Base-by-base conservation (phyloP, 805 yeast genomes). In the Candida multigemmis region DNA sequence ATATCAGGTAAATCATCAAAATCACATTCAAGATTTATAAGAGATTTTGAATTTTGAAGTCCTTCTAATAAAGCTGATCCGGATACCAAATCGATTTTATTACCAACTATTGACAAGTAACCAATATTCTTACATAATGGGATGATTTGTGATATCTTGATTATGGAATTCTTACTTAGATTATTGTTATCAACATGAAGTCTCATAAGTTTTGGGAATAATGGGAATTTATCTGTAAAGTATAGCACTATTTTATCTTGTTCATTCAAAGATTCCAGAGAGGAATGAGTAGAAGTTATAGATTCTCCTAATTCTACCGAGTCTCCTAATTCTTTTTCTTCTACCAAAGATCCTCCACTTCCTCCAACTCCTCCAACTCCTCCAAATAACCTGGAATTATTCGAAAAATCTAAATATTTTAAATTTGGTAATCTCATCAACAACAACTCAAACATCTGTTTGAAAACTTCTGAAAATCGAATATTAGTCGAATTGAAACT, bases 371-470 rank as follows among this genome's bases (percentile, higher is more conserved):
- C 19, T 7, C 19, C 19, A 7, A 10, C 23, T 2, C 61, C 60
- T 0, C 86, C 86, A 50, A 85, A 81, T 6, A 86, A 50, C 23
- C 62, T 62, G 12, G 77, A 70, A 44, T 84, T 72, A 35, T 74
- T 71, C 27, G 91, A 78, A 28, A 87, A 46, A 48, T 87, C 96
- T 33, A 87, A 56, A 42, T 78, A 83, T 38, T 71, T 69, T 36
- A 87, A 60, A 24, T 65, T 57, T 12, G 79, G 77, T 16, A 77
- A 48, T 31, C 57, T 65, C 14, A 81, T 59, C 14, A 76, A 42
- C 8, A 68, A 39, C 31, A 68, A 59, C 31, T 77, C 65, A 33
- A 78, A 41, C 21, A 71, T 61, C 28, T 67, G 58, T 33, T 69
- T 76, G 35, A 60, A 57, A 7, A 35, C 26, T 16, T 70, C 65